Conservation (phyloP, 139 green algal genomes). For the Coelastrella sp. region DNA sequence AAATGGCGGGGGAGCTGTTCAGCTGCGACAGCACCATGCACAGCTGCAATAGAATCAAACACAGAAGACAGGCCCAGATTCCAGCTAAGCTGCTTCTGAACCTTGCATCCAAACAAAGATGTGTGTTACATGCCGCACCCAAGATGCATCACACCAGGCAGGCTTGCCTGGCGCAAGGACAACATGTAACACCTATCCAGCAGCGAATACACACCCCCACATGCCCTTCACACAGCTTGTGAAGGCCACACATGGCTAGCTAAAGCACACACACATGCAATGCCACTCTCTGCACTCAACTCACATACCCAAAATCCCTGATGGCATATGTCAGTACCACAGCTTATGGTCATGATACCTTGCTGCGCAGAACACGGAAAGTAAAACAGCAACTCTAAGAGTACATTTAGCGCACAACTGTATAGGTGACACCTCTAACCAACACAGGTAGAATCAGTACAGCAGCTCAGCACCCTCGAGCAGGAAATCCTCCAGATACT, state of each 20-base stretch:
- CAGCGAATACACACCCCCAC: background rate
- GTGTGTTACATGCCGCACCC: too few species aligned
- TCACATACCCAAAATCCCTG: too few species aligned
- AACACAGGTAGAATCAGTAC: background rate
- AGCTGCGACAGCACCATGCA: too few species aligned
- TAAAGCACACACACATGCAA: background rate
- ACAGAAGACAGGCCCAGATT: background rate
- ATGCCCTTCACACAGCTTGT: background rate
- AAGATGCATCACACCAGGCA: too few species aligned
- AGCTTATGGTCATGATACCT: too few species aligned
- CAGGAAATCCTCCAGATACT: constrained; percentile 47
- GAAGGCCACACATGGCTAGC: background rate
- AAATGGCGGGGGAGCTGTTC: too few species aligned
- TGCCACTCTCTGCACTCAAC: too few species aligned
- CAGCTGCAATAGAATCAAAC: background rate
- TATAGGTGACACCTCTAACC: background rate
- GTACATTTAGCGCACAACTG: background rate
- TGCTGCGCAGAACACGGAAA: too few species aligned
- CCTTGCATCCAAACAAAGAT: too few species aligned
- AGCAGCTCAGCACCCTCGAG: constrained; percentile 32
- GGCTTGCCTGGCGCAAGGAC: background rate
- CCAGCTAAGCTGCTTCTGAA: background rate
- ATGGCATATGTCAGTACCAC: too few species aligned
- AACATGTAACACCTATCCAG: background rate
- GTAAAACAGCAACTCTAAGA: too few species aligned